Percentiles rank a stretch among this genome's conserved stretches.
These are phyloP conservation scores for Patellifolia procumbens DNA, from an alignment of 179 eudicot genomes.

Conservation along the genomic window DNA sequence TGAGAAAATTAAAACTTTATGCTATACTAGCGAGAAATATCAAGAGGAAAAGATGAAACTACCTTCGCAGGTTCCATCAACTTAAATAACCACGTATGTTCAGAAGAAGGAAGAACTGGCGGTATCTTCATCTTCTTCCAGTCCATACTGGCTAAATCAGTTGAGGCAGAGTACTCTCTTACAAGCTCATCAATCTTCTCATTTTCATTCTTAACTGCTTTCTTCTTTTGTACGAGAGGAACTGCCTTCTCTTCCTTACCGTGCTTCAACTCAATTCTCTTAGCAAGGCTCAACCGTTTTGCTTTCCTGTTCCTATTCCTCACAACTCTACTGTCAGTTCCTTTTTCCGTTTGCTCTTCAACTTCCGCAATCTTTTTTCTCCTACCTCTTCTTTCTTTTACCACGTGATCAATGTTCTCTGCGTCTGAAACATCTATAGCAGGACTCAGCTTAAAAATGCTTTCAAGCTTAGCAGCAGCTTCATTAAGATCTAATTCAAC, in stretches of 20 bases:
- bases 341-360: conserved; percentile 34
- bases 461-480: conserved; percentile 90
- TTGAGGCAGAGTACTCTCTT: conserved; percentile 67
- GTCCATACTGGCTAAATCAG: conserved; percentile 70
- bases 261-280: conserved; percentile 67
- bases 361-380: conserved; percentile 43
- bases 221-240: conserved; percentile 33
- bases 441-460: conserved; percentile 69
- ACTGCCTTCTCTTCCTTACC: conserved; percentile 42
- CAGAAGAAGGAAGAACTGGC: conserved; percentile 84
- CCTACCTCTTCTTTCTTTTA: conserved; percentile 35
- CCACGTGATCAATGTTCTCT: conserved; percentile 34
- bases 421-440: conserved; percentile 34
- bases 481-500: conserved; percentile 72
- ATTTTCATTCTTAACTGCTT: conserved; percentile 38
- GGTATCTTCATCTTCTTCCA: conserved; percentile 99
- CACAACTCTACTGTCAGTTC: conserved; percentile 41
- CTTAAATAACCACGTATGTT: conserved; percentile 84
- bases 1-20: neutral
- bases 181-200: conserved; percentile 65
- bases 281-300: conserved; percentile 65
- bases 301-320: conserved; percentile 48
- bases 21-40: neutral
- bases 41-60: conserved; percentile 30
- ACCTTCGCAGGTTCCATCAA: conserved; percentile 94